Evolutionary conservation across 116 monocot genomes (phyloP).

Genomic region (Trichopus zeylanicus): DNA sequence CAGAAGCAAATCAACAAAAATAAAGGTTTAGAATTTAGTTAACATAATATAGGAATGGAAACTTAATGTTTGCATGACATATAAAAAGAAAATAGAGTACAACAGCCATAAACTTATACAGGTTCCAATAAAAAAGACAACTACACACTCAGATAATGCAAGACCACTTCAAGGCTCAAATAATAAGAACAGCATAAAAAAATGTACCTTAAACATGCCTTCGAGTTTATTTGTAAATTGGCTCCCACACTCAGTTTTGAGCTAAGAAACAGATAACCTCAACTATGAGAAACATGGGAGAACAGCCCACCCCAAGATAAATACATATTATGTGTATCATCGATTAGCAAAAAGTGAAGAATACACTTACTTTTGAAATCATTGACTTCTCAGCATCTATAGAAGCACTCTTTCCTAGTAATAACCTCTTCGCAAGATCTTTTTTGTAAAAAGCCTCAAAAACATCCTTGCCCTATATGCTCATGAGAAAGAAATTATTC

Average conservation of each 20-base stretch:
- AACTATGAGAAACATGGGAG: background rate
- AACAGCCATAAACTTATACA: no score
- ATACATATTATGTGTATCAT: background rate
- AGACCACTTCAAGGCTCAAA: no score
- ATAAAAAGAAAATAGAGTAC: no score
- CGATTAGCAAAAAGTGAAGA: background rate
- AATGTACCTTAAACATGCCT: constrained; percentile 99
- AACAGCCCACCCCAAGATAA: background rate
- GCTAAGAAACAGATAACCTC: constrained; percentile 41
- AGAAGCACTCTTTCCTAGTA: constrained; percentile 97
- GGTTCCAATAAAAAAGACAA: no score
- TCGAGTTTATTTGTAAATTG: constrained; percentile 99
- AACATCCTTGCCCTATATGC: constrained; percentile 91
- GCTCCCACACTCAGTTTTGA: constrained; percentile 99
- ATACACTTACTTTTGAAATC: constrained; percentile 77
- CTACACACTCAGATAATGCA: no score
- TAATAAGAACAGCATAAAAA: no score
- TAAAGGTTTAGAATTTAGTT: no score
- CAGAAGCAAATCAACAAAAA: no score
- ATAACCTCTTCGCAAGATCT: constrained; percentile 96
- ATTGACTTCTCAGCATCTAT: constrained; percentile 99
- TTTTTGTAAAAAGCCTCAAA: constrained; percentile 99
- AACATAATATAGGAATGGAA: no score
- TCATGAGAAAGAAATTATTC: constrained; percentile 3
- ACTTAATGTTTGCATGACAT: no score